A percentile compares a stretch with the other conserved stretches of the same genome.
phyloP scores from a whole-genome alignment of 495 filamentous ascomycete species.

The Talaromyces nanjingensis region DNA sequence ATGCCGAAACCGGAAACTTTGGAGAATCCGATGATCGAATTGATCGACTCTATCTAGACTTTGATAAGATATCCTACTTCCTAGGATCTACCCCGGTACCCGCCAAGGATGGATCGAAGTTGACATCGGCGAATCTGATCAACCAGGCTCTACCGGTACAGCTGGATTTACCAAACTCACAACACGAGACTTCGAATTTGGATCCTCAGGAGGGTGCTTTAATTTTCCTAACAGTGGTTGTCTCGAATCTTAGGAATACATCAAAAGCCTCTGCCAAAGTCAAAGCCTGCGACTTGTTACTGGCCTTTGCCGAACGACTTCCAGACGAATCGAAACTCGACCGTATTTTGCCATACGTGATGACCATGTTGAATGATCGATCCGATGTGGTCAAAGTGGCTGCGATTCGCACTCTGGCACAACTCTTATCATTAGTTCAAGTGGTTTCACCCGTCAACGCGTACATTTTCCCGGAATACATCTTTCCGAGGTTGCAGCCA shows the following conservation, averaged over 20 bases:
- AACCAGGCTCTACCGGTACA: slow-evolving; percentile 62
- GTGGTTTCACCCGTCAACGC: slow-evolving; percentile 92
- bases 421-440: slow-evolving; percentile 78
- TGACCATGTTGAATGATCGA: slow-evolving; percentile 72
- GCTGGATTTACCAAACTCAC: slow-evolving; percentile 80
- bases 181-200: slow-evolving; percentile 45
- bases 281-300: slow-evolving; percentile 84
- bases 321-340: slow-evolving; percentile 97
- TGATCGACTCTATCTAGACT: slow-evolving; percentile 84
- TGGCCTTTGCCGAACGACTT: slow-evolving; percentile 85
- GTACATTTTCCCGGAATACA: slow-evolving; percentile 91
- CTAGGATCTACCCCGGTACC: slow-evolving; percentile 45
- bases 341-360: slow-evolving; percentile 83
- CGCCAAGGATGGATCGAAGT: slow-evolving; percentile 17
- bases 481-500: slow-evolving; percentile 73
- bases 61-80: slow-evolving; percentile 95
- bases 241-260: slow-evolving; percentile 81
- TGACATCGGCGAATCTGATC: slow-evolving; percentile 21
- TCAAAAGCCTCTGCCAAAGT: slow-evolving; percentile 79
- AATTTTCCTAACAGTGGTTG: slow-evolving; percentile 83
- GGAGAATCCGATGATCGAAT: slow-evolving; percentile 89
- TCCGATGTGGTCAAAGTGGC: slow-evolving; percentile 76
- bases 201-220: slow-evolving; percentile 67
- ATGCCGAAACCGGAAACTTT: slow-evolving; percentile 56
- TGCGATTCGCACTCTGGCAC: slow-evolving; percentile 77